Percentiles rank a stretch among this genome's conserved stretches.
Evolutionary conservation across 305 asterid species (phyloP).

Genomic region (Rubia tinctorum): DNA sequence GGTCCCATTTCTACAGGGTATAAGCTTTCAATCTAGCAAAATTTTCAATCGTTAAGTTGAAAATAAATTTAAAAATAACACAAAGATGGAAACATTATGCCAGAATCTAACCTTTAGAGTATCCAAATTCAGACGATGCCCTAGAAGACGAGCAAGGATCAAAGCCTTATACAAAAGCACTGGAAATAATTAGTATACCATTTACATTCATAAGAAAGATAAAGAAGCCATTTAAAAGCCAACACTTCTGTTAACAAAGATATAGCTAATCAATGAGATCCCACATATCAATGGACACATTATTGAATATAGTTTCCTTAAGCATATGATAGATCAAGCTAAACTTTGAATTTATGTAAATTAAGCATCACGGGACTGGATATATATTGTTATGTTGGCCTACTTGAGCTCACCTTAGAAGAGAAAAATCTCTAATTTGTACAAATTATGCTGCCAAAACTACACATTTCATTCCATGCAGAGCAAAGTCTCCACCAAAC

Average conservation of each 20-base stretch:
- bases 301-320: neutral
- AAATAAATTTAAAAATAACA: conserved; percentile 13
- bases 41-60: conserved; percentile 9
- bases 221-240: neutral
- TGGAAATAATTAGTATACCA: conserved; percentile 9
- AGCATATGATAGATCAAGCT: neutral
- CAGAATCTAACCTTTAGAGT: conserved; percentile 58
- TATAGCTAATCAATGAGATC: neutral
- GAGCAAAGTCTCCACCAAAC: neutral
- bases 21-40: conserved; percentile 79
- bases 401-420: neutral
- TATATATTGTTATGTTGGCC: neutral
- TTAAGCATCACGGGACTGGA: neutral
- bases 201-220: neutral
- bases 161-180: conserved; percentile 50
- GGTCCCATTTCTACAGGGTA: conserved; percentile 84
- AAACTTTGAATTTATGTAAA: neutral
- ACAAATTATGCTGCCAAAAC: neutral
- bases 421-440: neutral
- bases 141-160: conserved; percentile 92
- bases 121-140: conserved; percentile 61
- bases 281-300: neutral
- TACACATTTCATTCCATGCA: neutral
- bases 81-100: conserved; percentile 12
- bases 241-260: neutral